A percentile compares a stretch with the other conserved stretches of the same genome.
These are phyloP conservation scores for Colletotrichum camelliae DNA, from an alignment of 2,329 filamentous ascomycete genomes.

Conservation along the genomic window DNA sequence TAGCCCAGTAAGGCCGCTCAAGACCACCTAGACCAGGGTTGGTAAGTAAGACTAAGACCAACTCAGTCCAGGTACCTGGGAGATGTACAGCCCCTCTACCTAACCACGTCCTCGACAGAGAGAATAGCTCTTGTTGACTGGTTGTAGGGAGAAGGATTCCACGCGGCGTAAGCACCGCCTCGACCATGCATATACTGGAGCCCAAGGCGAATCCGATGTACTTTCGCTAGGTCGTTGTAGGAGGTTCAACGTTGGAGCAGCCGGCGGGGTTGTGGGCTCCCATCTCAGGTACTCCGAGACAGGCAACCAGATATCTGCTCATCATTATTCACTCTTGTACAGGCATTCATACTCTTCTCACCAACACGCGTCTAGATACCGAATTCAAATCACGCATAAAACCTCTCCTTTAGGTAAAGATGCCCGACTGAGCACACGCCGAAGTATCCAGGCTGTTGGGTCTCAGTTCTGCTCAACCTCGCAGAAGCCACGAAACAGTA, in stretches of 20 bases:
- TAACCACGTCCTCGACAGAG: background rate
- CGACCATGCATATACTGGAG: background rate
- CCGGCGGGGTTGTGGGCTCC: background rate
- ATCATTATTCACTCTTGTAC: background rate
- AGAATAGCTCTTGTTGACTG: background rate
- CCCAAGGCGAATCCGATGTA: background rate
- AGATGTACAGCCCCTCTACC: background rate
- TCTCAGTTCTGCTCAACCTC: background rate
- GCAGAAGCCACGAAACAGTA: background rate
- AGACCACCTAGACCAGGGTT: background rate
- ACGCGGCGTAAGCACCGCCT: conserved; percentile 10
- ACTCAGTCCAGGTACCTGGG: background rate
- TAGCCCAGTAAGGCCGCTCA: background rate
- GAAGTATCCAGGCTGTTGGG: background rate
- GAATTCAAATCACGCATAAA: background rate
- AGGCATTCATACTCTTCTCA: background rate
- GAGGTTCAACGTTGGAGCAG: background rate
- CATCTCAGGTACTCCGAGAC: background rate
- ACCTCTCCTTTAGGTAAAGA: background rate
- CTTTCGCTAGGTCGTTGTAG: background rate
- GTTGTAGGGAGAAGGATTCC: conserved; percentile 4
- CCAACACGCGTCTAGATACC: background rate
- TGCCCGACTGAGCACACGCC: background rate
- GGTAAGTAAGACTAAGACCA: background rate
- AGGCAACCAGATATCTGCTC: background rate